Base-by-base conservation (phyloP, 257 asterid species). In the Marsdenia floribunda region DNA sequence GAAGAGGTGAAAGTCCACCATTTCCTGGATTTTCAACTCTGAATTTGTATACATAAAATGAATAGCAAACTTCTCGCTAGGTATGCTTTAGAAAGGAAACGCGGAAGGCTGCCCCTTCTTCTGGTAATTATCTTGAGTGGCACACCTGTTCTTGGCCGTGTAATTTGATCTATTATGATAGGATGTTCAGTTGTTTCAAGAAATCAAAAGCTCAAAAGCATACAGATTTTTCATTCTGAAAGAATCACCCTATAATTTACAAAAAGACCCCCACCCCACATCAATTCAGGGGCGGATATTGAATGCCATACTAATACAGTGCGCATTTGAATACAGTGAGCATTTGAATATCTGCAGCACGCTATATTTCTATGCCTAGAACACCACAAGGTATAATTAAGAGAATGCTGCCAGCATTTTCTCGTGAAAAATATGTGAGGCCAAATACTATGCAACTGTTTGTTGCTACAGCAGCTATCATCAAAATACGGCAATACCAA, bases 291-390 rank as follows among this genome's bases (percentile, higher is more conserved):
- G 85, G 79, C 58, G 67, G 76, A 78, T 60, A 53, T 70, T 50
- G 77, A 70, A 79, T 60, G 72, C 38, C 46, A 75, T 80, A 73
- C 80, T 74, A 54, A 65, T 59, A 73, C 80, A 80, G 64, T 73
- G 78, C 77, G 75, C 80, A 77, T 54, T 26, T 82, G 66, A 77
- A 61, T 59, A 50, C 80, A 80, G 64, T 73, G 78, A 78, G 75
- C 80, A 77, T 54, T 26, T 82, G 66, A 77, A 61, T 59, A 50
- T 79, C 69, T 78, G 50, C 77, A 75, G 75, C 80, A 64, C 74
- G 55, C 83, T 85, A 78, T 22, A 80, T 71, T 79, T 78, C 82
- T 80, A 77, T 73, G 80, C 77, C 74, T 73, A 69, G 40, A 81
- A 80, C 80, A 81, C 76, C 75, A 73, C 68, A 81, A 81, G 8